Evolutionary conservation across 2,329 filamentous ascomycete species (phyloP).

Genomic region (Ophiostoma australiae): DNA sequence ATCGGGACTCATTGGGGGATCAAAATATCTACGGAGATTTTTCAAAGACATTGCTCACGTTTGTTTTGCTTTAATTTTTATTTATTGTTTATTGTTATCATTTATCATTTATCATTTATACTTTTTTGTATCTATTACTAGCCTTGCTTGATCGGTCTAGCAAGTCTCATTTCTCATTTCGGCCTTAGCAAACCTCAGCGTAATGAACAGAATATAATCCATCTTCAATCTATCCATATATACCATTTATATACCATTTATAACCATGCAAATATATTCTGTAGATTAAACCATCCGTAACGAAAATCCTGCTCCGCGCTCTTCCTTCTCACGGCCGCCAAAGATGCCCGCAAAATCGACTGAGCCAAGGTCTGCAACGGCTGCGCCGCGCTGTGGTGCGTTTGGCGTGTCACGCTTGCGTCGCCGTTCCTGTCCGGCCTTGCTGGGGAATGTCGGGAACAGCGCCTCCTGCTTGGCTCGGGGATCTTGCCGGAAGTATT

Average conservation of each 20-base stretch:
- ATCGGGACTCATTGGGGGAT: conserved; percentile 18
- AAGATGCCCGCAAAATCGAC: conserved; percentile 69
- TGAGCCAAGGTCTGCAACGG: conserved; percentile 51
- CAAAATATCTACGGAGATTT: conserved; percentile 20
- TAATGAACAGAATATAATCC: conserved; percentile 15
- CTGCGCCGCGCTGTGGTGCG: conserved; percentile 73
- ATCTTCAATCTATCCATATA: neutral
- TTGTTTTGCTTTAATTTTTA: conserved; percentile 7
- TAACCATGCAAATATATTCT: neutral
- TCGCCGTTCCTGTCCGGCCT: conserved; percentile 83
- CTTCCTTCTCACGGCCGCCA: conserved; percentile 59
- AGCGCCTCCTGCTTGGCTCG: conserved; percentile 83
- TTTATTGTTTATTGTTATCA: neutral
- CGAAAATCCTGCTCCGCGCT: conserved; percentile 60
- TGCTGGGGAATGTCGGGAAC: conserved; percentile 96
- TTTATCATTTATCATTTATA: neutral
- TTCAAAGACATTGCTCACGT: conserved; percentile 19
- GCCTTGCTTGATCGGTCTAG: neutral
- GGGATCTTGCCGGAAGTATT: conserved; percentile 85
- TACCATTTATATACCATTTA: too few species aligned
- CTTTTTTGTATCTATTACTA: neutral
- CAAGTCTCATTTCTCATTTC: neutral
- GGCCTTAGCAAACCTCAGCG: conserved; percentile 13
- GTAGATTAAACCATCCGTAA: conserved; percentile 54
- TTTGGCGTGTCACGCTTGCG: conserved; percentile 69